Base-by-base conservation (phyloP, 2,329 filamentous ascomycete species). In the Monilinia polystroma region DNA sequence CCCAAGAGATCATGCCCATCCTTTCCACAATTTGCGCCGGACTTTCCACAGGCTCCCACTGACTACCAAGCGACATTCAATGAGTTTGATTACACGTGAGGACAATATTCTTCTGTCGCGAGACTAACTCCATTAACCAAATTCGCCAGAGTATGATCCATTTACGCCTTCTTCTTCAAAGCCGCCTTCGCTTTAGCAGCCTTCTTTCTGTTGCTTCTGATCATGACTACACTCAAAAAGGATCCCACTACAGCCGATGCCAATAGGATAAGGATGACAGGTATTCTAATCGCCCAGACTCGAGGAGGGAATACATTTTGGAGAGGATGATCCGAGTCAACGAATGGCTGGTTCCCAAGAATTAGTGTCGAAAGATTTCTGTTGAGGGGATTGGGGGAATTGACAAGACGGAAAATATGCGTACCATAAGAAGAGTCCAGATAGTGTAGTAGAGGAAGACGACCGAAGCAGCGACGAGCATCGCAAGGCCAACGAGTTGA, bases 261-360 rank as follows among this genome's bases (percentile, higher is more conserved):
- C 72, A 99, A 84, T 57, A 99, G 88, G 70, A 97, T 90, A 73
- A 99, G 88, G 78, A 99, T 97, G 75, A 99, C 94, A 73, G 95
- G 95, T 76, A 99, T 95, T 79, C 95, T 93, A 78, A 99, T 97
- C 69, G 95, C 95, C 95, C 95, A 99, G 78, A 97, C 93, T 78
- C 95, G 93, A 57, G 94, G 94, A 70, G 92, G 95, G 83, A 99
- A 99, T 82, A 98, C 85, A 78, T 90, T 90, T 78, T 99, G 95
- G 68, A 98, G 89, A 67, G 92, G 89, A 80, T 99, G 95, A 78
- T 92, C 92, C 67, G 90, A 87, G 80, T 99, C 95, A 80, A 99
- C 95, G 79, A 99, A 99, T 78, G 95, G 95, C 95, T 99, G 41
- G 14, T 35, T n/a, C 20, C 20, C 56, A 52, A 43, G 56, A 62